Percentiles rank a stretch among this genome's conserved stretches.
phyloP scores from a whole-genome alignment of 139 green algal species.

The Haematococcus sp. region DNA sequence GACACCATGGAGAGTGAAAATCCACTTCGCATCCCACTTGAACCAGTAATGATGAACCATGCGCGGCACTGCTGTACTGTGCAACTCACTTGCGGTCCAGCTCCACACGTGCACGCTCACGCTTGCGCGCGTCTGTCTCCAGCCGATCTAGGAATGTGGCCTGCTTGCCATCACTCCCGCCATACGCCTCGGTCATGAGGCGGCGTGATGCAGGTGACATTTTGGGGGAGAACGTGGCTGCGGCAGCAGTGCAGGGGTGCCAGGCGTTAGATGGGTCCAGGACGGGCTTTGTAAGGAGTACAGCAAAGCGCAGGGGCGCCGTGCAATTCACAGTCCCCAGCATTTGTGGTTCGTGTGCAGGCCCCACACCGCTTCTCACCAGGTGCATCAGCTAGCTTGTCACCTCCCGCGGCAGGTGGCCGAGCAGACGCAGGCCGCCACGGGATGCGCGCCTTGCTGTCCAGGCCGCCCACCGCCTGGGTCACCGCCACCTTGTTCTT shows the following conservation, averaged over 20 bases:
- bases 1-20: too few relatives aligned
- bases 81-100: slow-evolving; percentile 1
- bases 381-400: not conserved
- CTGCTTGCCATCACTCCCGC: slow-evolving; percentile 2
- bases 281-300: too few relatives aligned
- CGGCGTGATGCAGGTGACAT: slow-evolving; percentile 1
- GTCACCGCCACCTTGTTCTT: slow-evolving; percentile 1
- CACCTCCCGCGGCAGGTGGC: slow-evolving; percentile 4
- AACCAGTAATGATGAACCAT: too few relatives aligned
- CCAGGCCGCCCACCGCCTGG: slow-evolving; percentile 12
- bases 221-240: not conserved
- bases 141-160: slow-evolving; percentile 53
- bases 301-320: too few relatives aligned
- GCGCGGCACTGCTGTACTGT: too few relatives aligned
- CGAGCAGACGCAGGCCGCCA: slow-evolving; percentile 38
- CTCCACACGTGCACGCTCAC: slow-evolving; percentile 21
- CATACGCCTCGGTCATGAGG: slow-evolving; percentile 32
- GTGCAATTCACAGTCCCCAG: slow-evolving; percentile 12
- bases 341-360: slow-evolving; percentile 19
- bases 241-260: not conserved
- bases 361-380: slow-evolving; percentile 14
- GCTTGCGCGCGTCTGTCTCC: slow-evolving; percentile 35
- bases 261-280: not conserved
- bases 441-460: slow-evolving; percentile 35
- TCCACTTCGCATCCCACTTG: too few relatives aligned